These are phyloP conservation scores for Lepiota brunneoincarnata DNA, from an alignment of 768 basidiomycete species.

Conservation along the genomic window DNA sequence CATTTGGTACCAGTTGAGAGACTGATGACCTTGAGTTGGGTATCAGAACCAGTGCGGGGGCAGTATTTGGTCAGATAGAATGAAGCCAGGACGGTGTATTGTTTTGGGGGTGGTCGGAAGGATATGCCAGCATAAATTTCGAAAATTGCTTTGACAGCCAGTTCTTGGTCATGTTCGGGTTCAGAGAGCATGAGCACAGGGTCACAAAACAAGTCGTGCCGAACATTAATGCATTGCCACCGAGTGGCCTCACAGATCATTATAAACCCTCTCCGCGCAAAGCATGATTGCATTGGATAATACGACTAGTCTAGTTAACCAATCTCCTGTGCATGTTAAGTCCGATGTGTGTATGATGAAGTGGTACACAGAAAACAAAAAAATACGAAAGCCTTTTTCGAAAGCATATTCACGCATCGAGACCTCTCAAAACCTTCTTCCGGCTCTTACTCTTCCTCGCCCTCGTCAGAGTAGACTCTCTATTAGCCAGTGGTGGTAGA, in stretches of 20 bases:
- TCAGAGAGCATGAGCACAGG: not conserved
- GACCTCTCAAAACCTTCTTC: slow-evolving; percentile 36
- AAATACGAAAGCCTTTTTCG: not conserved
- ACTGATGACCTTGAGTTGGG: slow-evolving; percentile 54
- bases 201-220: not conserved
- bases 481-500: slow-evolving; percentile 38
- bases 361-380: not conserved
- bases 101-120: slow-evolving; percentile 48
- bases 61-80: slow-evolving; percentile 36
- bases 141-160: slow-evolving; percentile 30
- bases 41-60: slow-evolving; percentile 3
- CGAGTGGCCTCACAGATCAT: too few species aligned
- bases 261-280: too few species aligned
- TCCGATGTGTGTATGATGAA: too few species aligned
- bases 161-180: slow-evolving; percentile 10
- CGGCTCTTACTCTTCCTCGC: slow-evolving; percentile 41
- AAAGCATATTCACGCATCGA: slow-evolving; percentile 21
- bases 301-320: too few species aligned
- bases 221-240: not conserved
- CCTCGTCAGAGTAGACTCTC: slow-evolving; percentile 29
- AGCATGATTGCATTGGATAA: too few species aligned
- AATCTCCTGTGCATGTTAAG: too few species aligned
- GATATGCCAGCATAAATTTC: slow-evolving; percentile 41
- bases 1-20: slow-evolving; percentile 86
- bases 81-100: slow-evolving; percentile 67